A percentile compares a stretch with the other conserved stretches of the same genome.
Evolutionary conservation across 345 rosid species (phyloP).

Genomic region (Hibiscus tridactylites): DNA sequence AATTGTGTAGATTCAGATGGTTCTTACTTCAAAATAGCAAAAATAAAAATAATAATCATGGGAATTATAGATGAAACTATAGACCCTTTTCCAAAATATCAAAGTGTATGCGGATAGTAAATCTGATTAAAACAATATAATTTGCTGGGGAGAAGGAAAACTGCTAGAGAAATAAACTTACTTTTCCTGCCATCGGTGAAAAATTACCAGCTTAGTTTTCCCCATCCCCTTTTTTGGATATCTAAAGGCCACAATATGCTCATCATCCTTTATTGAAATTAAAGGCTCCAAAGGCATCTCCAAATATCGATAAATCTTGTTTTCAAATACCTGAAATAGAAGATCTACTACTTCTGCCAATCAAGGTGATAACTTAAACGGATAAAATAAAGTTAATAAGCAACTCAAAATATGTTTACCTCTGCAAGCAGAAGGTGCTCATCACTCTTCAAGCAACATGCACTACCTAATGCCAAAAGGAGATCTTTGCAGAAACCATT

Average conservation of each 20-base stretch:
- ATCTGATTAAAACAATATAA: background rate
- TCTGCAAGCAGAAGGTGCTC: conserved; percentile 80
- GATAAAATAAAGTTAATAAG: background rate
- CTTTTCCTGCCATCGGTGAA: conserved; percentile 48
- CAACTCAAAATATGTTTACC: conserved; percentile 26
- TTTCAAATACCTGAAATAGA: conserved; percentile 49
- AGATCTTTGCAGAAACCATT: conserved; percentile 70
- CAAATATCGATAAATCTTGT: conserved; percentile 45
- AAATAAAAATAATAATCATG: background rate
- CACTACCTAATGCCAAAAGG: conserved; percentile 47
- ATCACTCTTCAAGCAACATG: conserved; percentile 69
- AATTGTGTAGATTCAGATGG: background rate
- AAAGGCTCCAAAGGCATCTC: conserved; percentile 45
- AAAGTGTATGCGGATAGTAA: background rate
- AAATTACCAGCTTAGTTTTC: conserved; percentile 54
- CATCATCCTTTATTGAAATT: conserved; percentile 57
- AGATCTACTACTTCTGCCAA: conserved; percentile 16
- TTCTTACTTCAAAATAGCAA: background rate
- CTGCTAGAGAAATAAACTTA: conserved; percentile 22
- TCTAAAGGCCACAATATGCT: conserved; percentile 74
- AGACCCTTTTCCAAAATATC: background rate
- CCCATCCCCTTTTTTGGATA: conserved; percentile 47
- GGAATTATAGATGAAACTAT: background rate
- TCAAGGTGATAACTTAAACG: background rate
- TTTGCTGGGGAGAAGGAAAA: background rate